These are phyloP conservation scores for Yarrowia divulgata DNA, from an alignment of 805 yeast species.

Conservation along the genomic window DNA sequence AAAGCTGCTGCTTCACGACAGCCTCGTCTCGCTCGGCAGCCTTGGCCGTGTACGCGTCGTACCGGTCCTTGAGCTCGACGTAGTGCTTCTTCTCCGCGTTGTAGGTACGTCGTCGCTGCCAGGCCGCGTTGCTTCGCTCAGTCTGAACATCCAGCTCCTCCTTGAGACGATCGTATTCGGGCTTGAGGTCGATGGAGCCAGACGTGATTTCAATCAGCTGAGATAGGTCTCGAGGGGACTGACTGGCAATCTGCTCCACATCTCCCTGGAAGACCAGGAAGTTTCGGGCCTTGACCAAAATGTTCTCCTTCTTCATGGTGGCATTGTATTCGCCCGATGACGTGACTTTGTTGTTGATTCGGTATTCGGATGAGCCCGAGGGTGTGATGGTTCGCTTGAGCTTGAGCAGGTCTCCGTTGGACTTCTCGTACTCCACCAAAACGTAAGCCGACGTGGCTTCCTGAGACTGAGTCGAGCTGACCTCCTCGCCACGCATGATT, in stretches of 20 bases:
- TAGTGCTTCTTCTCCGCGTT: conserved; percentile 80
- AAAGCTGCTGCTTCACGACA: conserved; percentile 61
- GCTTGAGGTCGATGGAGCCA: conserved; percentile 73
- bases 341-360: conserved; percentile 65
- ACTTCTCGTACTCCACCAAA: conserved; percentile 72
- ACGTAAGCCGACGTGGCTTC: conserved; percentile 69
- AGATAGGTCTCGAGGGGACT: conserved; percentile 77
- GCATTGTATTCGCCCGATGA: conserved; percentile 70
- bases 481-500: conserved; percentile 48
- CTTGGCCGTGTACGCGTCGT: conserved; percentile 67
- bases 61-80: conserved; percentile 75
- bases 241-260: conserved; percentile 90
- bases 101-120: conserved; percentile 71
- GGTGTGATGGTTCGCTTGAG: conserved; percentile 64
- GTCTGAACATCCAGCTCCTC: conserved; percentile 62
- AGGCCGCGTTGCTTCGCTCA: conserved; percentile 66
- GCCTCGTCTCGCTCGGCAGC: conserved; percentile 52
- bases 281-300: conserved; percentile 86
- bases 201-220: conserved; percentile 79
- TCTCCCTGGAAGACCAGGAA: conserved; percentile 97
- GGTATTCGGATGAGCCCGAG: conserved; percentile 71
- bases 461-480: conserved; percentile 44
- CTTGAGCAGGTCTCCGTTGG: conserved; percentile 62
- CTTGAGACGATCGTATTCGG: conserved; percentile 69
- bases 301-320: conserved; percentile 76